Base-by-base conservation (phyloP, 2,329 filamentous ascomycete species). In the Neonectria magnoliae region DNA sequence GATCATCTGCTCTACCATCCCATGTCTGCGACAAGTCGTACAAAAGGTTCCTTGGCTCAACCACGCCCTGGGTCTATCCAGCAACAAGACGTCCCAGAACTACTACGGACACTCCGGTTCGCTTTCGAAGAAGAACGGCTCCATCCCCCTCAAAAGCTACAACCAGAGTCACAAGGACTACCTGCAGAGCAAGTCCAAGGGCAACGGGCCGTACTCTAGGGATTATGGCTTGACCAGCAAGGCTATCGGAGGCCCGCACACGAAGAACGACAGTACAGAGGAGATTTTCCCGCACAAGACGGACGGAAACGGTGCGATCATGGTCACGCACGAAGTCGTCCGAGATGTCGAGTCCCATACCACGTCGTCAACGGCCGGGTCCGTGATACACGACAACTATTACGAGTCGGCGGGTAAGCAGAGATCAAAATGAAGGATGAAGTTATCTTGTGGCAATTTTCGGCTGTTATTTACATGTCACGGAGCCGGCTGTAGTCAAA, bases 1-100 rank as follows among this genome's bases (percentile, higher is more conserved):
- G 3, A 68, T 79, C 9, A 68, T 76, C 20, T 78, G 75, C 66
- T 75, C 76, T 6, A 76, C 71, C 50, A 75, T 78, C 25, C 76
- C 75, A 3, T 77, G 76, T 6, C 60, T 78, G 7, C 70, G 74
- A 48, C 74, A 75, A 33, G 64, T 77, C 20, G 66, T 73, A n/a
- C 66, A 73, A 8, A 73, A 70, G 63, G 69, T 76, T 25, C 76
- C 75, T 2, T 70, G 67, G 31, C 68, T 77, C 55, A 76, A 73
- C 61, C 75, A 66, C 41, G 67, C 72, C 10, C 69, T 78, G 22
- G 75, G 75, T 5, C 60, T 78, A 4, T 76, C 75, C 13, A 64
- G 60, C 42, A 48, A 54, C 60, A 64, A 67, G 53, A 54, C 50
- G 5, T 70, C 68, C 1, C 62, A 66, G 11, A 60, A 51, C 53